These are phyloP conservation scores for Penicillium freii DNA, from an alignment of 2,329 filamentous ascomycete genomes.

Conservation along the genomic window DNA sequence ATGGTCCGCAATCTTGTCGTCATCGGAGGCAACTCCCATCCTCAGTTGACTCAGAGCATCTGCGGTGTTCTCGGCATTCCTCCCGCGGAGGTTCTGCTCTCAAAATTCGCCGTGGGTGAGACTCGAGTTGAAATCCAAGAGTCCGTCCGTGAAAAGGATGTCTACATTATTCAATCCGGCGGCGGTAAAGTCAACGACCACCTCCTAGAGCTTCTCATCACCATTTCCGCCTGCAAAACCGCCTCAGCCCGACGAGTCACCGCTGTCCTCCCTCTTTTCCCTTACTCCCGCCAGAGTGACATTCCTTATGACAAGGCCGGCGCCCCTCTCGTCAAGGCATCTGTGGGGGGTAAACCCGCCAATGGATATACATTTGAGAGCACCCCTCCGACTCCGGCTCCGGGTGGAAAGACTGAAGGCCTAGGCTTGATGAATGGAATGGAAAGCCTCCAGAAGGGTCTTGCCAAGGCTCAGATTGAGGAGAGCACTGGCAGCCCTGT, in stretches of 20 bases:
- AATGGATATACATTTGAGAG: slow-evolving; percentile 83
- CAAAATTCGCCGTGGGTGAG: slow-evolving; percentile 93
- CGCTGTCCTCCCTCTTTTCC: slow-evolving; percentile 90
- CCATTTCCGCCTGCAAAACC: slow-evolving; percentile 96
- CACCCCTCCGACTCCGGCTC: slow-evolving; percentile 79
- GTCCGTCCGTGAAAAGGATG: slow-evolving; percentile 95
- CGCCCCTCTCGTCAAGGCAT: slow-evolving; percentile 75
- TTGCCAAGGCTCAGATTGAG: slow-evolving; percentile 65
- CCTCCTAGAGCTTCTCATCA: slow-evolving; percentile 94
- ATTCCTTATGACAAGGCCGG: slow-evolving; percentile 95
- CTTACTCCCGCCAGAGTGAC: slow-evolving; percentile 94
- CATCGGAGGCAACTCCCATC: slow-evolving; percentile 90
- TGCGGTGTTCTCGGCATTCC: slow-evolving; percentile 86
- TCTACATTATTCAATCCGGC: slow-evolving; percentile 95
- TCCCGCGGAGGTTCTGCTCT: slow-evolving; percentile 76
- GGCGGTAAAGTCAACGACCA: slow-evolving; percentile 93
- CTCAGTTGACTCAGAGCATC: slow-evolving; percentile 78
- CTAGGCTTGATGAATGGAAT: slow-evolving; percentile 65
- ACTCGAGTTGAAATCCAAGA: slow-evolving; percentile 94
- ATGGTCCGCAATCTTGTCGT: slow-evolving; percentile 97
- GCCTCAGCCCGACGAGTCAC: slow-evolving; percentile 91
- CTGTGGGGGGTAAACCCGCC: slow-evolving; percentile 42
- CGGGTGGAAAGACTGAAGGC: slow-evolving; percentile 67
- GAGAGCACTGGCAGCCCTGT: slow-evolving; percentile 48
- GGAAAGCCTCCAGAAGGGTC: slow-evolving; percentile 68